A percentile compares a stretch with the other conserved stretches of the same genome.
Evolutionary conservation across 2,329 filamentous ascomycete genomes (phyloP).

Genomic region (Nigrospora sphaerica): DNA sequence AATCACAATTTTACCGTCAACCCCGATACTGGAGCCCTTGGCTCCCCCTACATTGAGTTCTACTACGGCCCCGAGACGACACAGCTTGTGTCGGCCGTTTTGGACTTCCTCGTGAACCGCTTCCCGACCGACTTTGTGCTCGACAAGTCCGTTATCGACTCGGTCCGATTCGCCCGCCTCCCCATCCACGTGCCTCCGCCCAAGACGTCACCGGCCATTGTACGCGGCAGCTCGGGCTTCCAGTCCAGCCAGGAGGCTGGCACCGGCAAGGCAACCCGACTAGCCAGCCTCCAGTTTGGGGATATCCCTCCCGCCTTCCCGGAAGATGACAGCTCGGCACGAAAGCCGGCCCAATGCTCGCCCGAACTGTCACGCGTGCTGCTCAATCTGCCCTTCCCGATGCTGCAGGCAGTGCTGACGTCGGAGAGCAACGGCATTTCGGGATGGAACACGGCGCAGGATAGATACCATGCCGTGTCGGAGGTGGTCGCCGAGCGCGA

Average conservation of each 20-base stretch:
- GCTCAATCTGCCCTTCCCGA: slow-evolving; percentile 61
- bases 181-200: slow-evolving; percentile 18
- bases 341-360: slow-evolving; percentile 28
- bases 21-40: slow-evolving; percentile 7
- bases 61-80: slow-evolving; percentile 49
- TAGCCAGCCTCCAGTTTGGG: slow-evolving; percentile 65
- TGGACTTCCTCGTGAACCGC: slow-evolving; percentile 53
- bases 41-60: slow-evolving; percentile 23
- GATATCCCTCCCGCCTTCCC: slow-evolving; percentile 41
- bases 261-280: slow-evolving; percentile 38
- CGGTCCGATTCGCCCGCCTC: slow-evolving; percentile 31
- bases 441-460: slow-evolving; percentile 41
- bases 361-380: slow-evolving; percentile 58
- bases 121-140: slow-evolving; percentile 55
- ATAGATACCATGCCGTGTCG: slow-evolving; percentile 40
- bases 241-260: slow-evolving; percentile 5
- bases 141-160: slow-evolving; percentile 34
- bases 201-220: slow-evolving; percentile 27
- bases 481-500: slow-evolving; percentile 52
- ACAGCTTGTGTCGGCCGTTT: slow-evolving; percentile 44
- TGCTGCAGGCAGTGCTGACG: slow-evolving; percentile 60
- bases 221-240: slow-evolving; percentile 29
- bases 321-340: slow-evolving; percentile 17
- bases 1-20: slow-evolving; percentile 19
- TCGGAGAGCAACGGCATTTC: slow-evolving; percentile 46